Base-by-base conservation (phyloP, 805 yeast genomes). In the Pichia rugopelliculosa region DNA sequence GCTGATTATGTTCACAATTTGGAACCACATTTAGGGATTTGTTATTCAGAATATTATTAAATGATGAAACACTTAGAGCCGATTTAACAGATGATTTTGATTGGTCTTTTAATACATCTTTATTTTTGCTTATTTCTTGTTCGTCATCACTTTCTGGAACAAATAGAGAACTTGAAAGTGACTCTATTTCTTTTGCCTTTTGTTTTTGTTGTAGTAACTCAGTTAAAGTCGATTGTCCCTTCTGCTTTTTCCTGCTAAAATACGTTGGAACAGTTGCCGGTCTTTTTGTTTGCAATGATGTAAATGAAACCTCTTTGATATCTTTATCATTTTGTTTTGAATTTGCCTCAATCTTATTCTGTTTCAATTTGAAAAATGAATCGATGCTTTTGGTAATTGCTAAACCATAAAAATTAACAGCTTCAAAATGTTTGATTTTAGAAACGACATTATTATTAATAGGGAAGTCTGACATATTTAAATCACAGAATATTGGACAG, bases 401-500 rank as follows among this genome's bases (percentile, higher is more conserved):
- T 13, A 73, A 50, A 18, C 73, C 74, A 54, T 73, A 80, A 45
- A 65, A 75, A 36, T 58, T 61, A 43, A 65, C 72, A 0, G 86
- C 84, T 54, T 82, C 87, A 53, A 82, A 71, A 51, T 62, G 69
- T 15, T 76, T 52, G 18, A 39, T 38, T 17, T 44, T 6, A 53
- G 42, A n/a, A 23, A 30, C 7, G 17, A 27, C 7, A 22, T 22
- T n/a, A 7, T 36, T 15, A 7, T 27, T 6, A 7, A 13, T 22
- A 11, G 24, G 20, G 18, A 46, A 30, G 12, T 44, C 22, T 7
- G 24, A 11, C 6, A 46, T 46, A 36, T 68, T 66, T 39, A 89
- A 58, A 61, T 88, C 97, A 1, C 88, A 73, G 58, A 63, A 88
- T 0, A 88, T 78, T 0, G 99, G 99, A 63, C 98, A 91, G 65